A percentile compares a stretch with the other conserved stretches of the same genome.
phyloP scores from a whole-genome alignment of 1,284 basidiomycete genomes.

The Volvariella surrecta region DNA sequence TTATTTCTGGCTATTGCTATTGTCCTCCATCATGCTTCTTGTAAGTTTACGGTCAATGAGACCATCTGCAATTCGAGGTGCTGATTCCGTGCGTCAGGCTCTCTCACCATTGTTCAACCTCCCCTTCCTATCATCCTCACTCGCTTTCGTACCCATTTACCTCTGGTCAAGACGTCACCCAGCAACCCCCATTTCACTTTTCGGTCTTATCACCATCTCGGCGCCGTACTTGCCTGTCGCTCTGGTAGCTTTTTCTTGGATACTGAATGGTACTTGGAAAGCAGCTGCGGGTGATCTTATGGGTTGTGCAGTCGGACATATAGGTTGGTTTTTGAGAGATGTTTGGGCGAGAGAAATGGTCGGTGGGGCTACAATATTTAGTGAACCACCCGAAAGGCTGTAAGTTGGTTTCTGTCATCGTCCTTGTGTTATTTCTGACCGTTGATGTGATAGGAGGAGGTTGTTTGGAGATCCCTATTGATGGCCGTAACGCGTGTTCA shows the following conservation, averaged over 20 bases:
- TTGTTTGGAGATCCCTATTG: conserved; percentile 46
- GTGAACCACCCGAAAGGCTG: conserved; percentile 73
- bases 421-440: conserved; percentile 1
- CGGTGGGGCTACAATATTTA: conserved; percentile 66
- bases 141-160: conserved; percentile 94
- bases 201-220: conserved; percentile 90
- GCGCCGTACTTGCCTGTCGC: conserved; percentile 94
- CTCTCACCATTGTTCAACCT: conserved; percentile 84
- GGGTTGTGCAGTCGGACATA: conserved; percentile 85
- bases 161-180: conserved; percentile 95
- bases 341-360: conserved; percentile 93
- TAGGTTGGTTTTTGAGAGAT: conserved; percentile 90
- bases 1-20: conserved; percentile 87
- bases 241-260: conserved; percentile 85
- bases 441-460: conserved; percentile 39
- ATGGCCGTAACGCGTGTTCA: too few relatives aligned
- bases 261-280: conserved; percentile 80
- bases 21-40: conserved; percentile 76
- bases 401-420: conserved; percentile 35
- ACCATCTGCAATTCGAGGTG: conserved; percentile 1
- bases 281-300: conserved; percentile 81
- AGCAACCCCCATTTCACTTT: conserved; percentile 89
- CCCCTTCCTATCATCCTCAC: conserved; percentile 82
- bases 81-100: conserved; percentile 33
- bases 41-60: conserved; percentile 34